Evolutionary conservation across 2,329 filamentous ascomycete genomes (phyloP).

Genomic region (Arthrobotrys sphaeroides): DNA sequence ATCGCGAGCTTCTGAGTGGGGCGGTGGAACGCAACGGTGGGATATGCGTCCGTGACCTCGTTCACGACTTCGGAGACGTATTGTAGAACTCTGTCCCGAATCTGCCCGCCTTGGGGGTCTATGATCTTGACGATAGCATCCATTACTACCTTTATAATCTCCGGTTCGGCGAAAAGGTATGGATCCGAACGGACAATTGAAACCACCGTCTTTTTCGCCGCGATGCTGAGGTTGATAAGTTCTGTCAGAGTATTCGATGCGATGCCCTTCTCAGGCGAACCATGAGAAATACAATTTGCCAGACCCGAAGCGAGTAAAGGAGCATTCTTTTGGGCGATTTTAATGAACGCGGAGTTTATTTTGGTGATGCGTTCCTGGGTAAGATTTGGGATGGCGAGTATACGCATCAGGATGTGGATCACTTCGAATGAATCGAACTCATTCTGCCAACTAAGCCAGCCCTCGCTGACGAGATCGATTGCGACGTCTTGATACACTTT

Average conservation of each 20-base stretch:
- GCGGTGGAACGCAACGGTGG: slow-evolving; percentile 57
- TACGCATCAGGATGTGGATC: slow-evolving; percentile 57
- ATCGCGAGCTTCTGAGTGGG: slow-evolving; percentile 56
- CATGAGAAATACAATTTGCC: slow-evolving; percentile 56
- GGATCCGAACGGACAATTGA: slow-evolving; percentile 54
- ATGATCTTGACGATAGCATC: slow-evolving; percentile 56
- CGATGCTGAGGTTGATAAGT: slow-evolving; percentile 53
- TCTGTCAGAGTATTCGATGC: slow-evolving; percentile 47
- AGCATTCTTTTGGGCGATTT: slow-evolving; percentile 56
- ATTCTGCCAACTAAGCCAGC: slow-evolving; percentile 56
- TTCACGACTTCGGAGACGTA: slow-evolving; percentile 56
- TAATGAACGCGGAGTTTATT: slow-evolving; percentile 53
- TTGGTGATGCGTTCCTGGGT: slow-evolving; percentile 33
- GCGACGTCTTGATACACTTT: slow-evolving; percentile 56
- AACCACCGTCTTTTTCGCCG: slow-evolving; percentile 55
- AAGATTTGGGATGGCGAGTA: slow-evolving; percentile 54
- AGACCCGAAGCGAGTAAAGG: slow-evolving; percentile 56
- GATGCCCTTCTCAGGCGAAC: slow-evolving; percentile 43
- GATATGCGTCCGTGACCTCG: slow-evolving; percentile 55
- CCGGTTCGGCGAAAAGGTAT: slow-evolving; percentile 53
- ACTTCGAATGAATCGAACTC: slow-evolving; percentile 57
- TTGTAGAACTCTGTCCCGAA: slow-evolving; percentile 56
- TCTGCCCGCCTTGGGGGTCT: slow-evolving; percentile 54
- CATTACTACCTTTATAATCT: slow-evolving; percentile 55
- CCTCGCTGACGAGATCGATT: slow-evolving; percentile 57